Evolutionary conservation across 106 monocot genomes (phyloP).

Genomic region (Dioscorea dumetorum): DNA sequence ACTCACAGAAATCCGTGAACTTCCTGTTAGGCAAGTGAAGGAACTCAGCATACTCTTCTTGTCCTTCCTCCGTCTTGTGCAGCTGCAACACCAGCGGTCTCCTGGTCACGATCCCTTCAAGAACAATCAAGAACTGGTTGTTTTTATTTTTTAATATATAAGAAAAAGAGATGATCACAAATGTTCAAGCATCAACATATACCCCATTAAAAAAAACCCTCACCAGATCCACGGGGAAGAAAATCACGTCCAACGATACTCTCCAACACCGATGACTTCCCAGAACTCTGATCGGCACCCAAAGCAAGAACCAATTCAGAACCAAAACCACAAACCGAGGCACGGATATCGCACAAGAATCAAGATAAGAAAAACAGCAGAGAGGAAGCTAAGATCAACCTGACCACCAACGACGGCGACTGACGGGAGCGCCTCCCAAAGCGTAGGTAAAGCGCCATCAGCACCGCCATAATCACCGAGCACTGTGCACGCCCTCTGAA

Average conservation of each 20-base stretch:
- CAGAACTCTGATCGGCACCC: constrained; percentile 36
- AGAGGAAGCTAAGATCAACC: constrained; percentile 7
- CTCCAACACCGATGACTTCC: constrained; percentile 58
- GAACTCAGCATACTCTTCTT: constrained; percentile 61
- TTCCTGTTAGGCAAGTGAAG: constrained; percentile 54
- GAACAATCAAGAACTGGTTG: not conserved
- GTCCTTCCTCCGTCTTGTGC: constrained; percentile 49
- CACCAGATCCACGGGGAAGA: constrained; percentile 61
- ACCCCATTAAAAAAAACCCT: not conserved
- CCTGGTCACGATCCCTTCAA: constrained; percentile 68
- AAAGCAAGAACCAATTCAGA: not conserved
- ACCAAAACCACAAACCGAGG: not conserved
- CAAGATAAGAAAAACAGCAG: not conserved
- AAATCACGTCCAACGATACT: constrained; percentile 55
- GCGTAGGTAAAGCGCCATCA: constrained; percentile 39
- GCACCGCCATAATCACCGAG: constrained; percentile 81
- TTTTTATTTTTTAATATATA: too few species aligned
- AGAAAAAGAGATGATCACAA: not conserved
- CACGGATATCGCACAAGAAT: not conserved
- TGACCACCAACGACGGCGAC: constrained; percentile 68
- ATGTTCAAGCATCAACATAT: not conserved
- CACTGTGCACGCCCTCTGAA: constrained; percentile 93
- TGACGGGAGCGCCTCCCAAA: constrained; percentile 71
- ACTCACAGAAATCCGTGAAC: constrained; percentile 55
- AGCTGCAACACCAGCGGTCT: constrained; percentile 67